phyloP scores from a whole-genome alignment of 2,329 filamentous ascomycete genomes.

The Metarhizium humberi region DNA sequence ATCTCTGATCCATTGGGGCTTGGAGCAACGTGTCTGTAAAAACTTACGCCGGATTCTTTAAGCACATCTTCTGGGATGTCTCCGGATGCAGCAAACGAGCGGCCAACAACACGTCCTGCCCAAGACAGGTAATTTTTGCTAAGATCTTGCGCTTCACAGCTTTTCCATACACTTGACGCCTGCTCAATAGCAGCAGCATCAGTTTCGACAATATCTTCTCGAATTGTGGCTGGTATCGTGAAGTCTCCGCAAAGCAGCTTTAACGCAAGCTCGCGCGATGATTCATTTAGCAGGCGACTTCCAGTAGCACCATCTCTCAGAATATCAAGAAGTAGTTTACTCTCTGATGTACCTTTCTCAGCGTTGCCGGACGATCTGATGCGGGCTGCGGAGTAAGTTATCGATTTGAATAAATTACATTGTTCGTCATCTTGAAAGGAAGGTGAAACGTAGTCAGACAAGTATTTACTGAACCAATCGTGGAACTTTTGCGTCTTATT shows the following conservation, averaged over 20 bases:
- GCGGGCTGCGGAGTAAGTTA: constrained; percentile 59
- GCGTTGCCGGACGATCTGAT: constrained; percentile 63
- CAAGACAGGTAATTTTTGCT: constrained; percentile 68
- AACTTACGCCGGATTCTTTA: constrained; percentile 46
- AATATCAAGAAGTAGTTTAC: constrained; percentile 68
- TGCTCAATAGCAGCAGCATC: constrained; percentile 56
- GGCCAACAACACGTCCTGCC: constrained; percentile 76
- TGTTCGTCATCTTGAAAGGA: constrained; percentile 38
- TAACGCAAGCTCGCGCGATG: constrained; percentile 62
- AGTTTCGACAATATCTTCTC: constrained; percentile 57
- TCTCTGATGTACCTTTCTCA: constrained; percentile 62
- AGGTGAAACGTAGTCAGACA: constrained; percentile 52
- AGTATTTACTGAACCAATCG: constrained; percentile 64
- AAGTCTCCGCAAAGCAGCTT: constrained; percentile 70
- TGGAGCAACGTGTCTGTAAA: constrained; percentile 37
- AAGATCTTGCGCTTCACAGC: constrained; percentile 54
- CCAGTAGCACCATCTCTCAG: constrained; percentile 60
- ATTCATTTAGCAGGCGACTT: constrained; percentile 56
- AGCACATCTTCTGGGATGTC: constrained; percentile 52
- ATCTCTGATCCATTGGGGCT: constrained; percentile 50
- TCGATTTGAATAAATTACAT: constrained; percentile 50
- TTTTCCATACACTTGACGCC: constrained; percentile 65
- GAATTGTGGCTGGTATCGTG: constrained; percentile 32
- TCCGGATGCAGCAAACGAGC: constrained; percentile 72
- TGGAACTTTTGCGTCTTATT: constrained; percentile 68